phyloP scores from a whole-genome alignment of 352 stramenopile genomes.

The Stramenopiles sp. region DNA sequence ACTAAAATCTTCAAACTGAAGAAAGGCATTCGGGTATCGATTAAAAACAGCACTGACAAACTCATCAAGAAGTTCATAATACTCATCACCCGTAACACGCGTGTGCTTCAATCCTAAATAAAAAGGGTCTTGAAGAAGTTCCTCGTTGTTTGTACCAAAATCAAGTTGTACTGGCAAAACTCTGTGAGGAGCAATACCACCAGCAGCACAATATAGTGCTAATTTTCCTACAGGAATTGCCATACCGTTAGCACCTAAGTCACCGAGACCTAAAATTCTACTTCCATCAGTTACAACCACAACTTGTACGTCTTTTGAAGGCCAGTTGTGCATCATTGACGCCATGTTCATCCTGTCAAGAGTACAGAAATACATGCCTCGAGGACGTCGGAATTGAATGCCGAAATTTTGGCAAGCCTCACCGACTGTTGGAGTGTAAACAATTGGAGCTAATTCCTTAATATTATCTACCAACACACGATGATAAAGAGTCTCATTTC shows the following conservation, averaged over 20 bases:
- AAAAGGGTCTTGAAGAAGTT: conserved; percentile 48
- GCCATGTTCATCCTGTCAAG: conserved; percentile 40
- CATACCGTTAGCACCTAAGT: conserved; percentile 82
- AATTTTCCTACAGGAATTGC: conserved; percentile 78
- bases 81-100: conserved; percentile 39
- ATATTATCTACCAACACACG: conserved; percentile 43
- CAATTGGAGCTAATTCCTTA: conserved; percentile 58
- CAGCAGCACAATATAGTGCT: conserved; percentile 60
- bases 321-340: conserved; percentile 70
- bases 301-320: conserved; percentile 61
- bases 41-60: conserved; percentile 36
- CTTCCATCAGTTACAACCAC: conserved; percentile 84
- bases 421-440: conserved; percentile 87
- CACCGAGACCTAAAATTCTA: conserved; percentile 68
- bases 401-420: conserved; percentile 50
- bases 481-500: conserved; percentile 57
- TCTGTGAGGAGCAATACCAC: conserved; percentile 50
- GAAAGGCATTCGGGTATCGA: conserved; percentile 54
- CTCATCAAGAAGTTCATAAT: conserved; percentile 70
- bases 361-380: conserved; percentile 65
- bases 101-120: conserved; percentile 69
- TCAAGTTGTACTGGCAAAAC: conserved; percentile 70
- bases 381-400: conserved; percentile 3
- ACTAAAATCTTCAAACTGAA: conserved; percentile 86
- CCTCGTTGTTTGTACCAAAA: conserved; percentile 72